Evolutionary conservation across 768 basidiomycete genomes (phyloP).

Genomic region (Trametes coccinea): DNA sequence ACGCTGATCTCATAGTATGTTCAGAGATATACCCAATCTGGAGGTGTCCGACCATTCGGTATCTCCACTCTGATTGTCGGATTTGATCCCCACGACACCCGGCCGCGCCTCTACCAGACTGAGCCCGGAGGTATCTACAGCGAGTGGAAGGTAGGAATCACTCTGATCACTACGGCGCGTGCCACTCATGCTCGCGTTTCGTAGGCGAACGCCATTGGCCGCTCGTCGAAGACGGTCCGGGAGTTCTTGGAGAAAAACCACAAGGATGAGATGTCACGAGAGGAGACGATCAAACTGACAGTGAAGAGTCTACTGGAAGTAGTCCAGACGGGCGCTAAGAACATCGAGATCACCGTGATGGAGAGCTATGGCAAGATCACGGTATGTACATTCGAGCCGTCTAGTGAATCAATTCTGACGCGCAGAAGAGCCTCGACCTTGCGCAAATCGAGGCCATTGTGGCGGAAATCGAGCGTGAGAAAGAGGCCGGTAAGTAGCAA

Average conservation of each 20-base stretch:
- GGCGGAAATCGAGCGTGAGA: constrained; percentile 91
- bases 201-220: constrained; percentile 96
- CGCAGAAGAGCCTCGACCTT: constrained; percentile 74
- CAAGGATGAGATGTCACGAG: constrained; percentile 83
- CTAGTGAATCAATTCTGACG: constrained; percentile 2
- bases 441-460: constrained; percentile 92
- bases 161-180: not conserved
- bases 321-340: constrained; percentile 99
- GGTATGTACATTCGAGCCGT: constrained; percentile 44
- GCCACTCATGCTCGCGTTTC: not conserved
- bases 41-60: constrained; percentile 97
- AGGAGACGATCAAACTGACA: constrained; percentile 92
- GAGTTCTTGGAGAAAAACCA: constrained; percentile 99
- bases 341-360: constrained; percentile 99
- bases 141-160: constrained; percentile 83
- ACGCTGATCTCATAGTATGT: not conserved
- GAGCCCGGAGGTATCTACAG: constrained; percentile 98
- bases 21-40: constrained; percentile 96
- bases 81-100: constrained; percentile 90
- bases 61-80: constrained; percentile 96
- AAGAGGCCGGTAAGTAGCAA: constrained; percentile 72
- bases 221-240: constrained; percentile 96
- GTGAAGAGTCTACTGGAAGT: constrained; percentile 96
- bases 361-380: constrained; percentile 92
- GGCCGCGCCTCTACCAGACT: constrained; percentile 91